Conservation (phyloP, 345 rosid genomes). For the Tarenaya hassleriana region DNA sequence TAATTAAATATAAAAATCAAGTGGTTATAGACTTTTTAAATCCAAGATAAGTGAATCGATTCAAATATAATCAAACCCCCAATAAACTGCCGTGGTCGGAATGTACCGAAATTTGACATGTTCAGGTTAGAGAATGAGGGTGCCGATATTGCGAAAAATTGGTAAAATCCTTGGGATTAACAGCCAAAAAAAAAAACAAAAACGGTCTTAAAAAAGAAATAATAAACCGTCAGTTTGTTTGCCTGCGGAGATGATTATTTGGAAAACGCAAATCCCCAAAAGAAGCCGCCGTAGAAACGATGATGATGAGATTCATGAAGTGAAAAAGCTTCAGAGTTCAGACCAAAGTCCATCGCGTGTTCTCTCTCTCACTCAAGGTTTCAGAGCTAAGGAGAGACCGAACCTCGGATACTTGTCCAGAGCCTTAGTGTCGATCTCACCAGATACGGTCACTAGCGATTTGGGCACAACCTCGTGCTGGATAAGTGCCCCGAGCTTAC, state of each 20-base stretch:
- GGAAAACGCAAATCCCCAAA: conserved; percentile 2
- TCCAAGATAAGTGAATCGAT: too few species aligned
- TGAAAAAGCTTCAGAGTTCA: conserved; percentile 14
- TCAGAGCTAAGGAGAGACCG: conserved; percentile 74
- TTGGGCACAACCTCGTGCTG: conserved; percentile 84
- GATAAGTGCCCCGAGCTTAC: conserved; percentile 70
- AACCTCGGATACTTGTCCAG: conserved; percentile 75
- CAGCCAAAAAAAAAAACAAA: not conserved
- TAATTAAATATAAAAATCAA: too few species aligned
- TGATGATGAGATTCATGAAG: conserved; percentile 38
- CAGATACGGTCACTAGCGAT: conserved; percentile 65
- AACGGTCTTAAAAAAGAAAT: not conserved
- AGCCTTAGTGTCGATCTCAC: conserved; percentile 81
- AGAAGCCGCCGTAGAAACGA: conserved; percentile 27
- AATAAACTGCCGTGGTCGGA: too few species aligned
- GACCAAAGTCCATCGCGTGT: not conserved
- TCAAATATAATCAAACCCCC: too few species aligned
- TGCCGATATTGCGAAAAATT: not conserved
- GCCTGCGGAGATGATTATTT: conserved; percentile 30
- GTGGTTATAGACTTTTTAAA: too few species aligned
- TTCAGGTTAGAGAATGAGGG: too few species aligned
- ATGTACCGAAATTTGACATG: too few species aligned
- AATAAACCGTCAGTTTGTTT: conserved; percentile 23
- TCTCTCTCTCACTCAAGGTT: conserved; percentile 44
- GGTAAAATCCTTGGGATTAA: not conserved